phyloP scores from a whole-genome alignment of 805 yeast genomes.

The Nematodospora valgi region DNA sequence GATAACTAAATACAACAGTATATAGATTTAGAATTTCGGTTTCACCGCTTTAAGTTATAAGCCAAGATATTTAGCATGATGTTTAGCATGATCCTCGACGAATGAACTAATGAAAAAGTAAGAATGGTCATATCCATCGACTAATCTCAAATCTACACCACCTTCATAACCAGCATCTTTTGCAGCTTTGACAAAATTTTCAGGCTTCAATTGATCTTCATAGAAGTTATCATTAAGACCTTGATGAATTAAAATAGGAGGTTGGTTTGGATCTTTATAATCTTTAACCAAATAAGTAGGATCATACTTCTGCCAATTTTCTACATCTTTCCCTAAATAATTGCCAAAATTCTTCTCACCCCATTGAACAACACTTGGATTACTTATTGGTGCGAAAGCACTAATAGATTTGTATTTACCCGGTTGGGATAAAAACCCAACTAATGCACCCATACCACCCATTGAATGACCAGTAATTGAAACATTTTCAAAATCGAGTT shows the following conservation, averaged over 20 bases:
- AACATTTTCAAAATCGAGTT: constrained; percentile 61
- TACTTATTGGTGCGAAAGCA: constrained; percentile 87
- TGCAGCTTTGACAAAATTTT: constrained; percentile 60
- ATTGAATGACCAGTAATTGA: constrained; percentile 95
- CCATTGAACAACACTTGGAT: constrained; percentile 81
- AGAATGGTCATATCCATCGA: constrained; percentile 87
- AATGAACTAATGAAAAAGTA: constrained; percentile 82
- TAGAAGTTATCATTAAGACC: constrained; percentile 81
- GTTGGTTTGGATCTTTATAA: constrained; percentile 43
- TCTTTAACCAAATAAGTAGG: constrained; percentile 71
- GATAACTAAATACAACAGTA: constrained; percentile 41
- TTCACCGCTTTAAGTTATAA: constrained; percentile 13
- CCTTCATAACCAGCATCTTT: constrained; percentile 57
- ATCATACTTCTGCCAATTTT: constrained; percentile 73
- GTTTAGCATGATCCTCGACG: constrained; percentile 77
- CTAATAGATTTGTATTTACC: constrained; percentile 73
- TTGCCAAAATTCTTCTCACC: constrained; percentile 80
- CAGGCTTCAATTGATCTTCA: constrained; percentile 70
- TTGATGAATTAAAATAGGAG: constrained; percentile 72
- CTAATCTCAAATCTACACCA: constrained; percentile 56
- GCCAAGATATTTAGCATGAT: constrained; percentile 71
- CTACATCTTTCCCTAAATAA: constrained; percentile 64
- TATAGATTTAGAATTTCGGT: constrained; percentile 3
- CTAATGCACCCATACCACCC: constrained; percentile 96
- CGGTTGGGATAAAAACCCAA: constrained; percentile 63